A percentile compares a stretch with the other conserved stretches of the same genome.
phyloP scores from a whole-genome alignment of 306 rosid species.

The Adenanthera pavonina region DNA sequence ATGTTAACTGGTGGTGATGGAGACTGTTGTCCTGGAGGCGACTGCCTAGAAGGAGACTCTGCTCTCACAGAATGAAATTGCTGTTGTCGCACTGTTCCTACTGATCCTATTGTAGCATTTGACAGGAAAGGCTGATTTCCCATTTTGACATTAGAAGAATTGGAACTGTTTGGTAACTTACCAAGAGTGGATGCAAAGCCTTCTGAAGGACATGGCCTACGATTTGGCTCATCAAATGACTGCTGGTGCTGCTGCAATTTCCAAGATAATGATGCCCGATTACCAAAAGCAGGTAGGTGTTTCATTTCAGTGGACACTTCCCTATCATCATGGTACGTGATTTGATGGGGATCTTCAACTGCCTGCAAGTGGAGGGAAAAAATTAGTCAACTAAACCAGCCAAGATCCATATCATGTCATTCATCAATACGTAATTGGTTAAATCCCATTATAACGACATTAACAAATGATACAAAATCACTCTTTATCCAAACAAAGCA shows the following conservation, averaged over 20 bases:
- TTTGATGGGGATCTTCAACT: slow-evolving; percentile 59
- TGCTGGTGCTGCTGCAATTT: slow-evolving; percentile 66
- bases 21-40: slow-evolving; percentile 61
- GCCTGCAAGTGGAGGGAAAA: slow-evolving; percentile 54
- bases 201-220: slow-evolving; percentile 58
- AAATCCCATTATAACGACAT: not conserved
- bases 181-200: slow-evolving; percentile 54
- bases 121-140: slow-evolving; percentile 53
- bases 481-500: not conserved
- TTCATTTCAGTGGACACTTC: slow-evolving; percentile 60
- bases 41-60: slow-evolving; percentile 66
- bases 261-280: slow-evolving; percentile 65
- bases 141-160: slow-evolving; percentile 51
- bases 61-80: slow-evolving; percentile 54
- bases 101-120: slow-evolving; percentile 48
- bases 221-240: slow-evolving; percentile 54
- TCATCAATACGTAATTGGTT: not conserved
- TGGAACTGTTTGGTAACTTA: slow-evolving; percentile 48
- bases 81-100: slow-evolving; percentile 55
- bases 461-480: not conserved
- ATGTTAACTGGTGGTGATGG: slow-evolving; percentile 49
- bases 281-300: slow-evolving; percentile 61
- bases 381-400: not conserved
- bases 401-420: not conserved
- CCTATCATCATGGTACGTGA: slow-evolving; percentile 46